These are phyloP conservation scores for Coniochaeta sp. DNA, from an alignment of 2,329 filamentous ascomycete genomes.

Conservation along the genomic window DNA sequence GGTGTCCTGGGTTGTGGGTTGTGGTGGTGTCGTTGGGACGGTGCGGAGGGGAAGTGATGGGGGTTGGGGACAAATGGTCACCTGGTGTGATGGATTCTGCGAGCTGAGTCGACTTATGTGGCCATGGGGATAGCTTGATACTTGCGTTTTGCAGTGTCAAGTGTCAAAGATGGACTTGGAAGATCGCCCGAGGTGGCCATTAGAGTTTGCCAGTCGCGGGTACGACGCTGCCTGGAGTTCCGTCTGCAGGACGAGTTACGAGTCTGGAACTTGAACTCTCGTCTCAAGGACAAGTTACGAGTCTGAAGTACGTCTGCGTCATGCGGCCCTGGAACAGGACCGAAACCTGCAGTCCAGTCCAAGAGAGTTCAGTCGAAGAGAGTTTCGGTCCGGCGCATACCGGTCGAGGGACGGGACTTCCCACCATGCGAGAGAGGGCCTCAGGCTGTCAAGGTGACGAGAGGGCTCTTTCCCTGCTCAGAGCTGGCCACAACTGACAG, in stretches of 20 bases:
- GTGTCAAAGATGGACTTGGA: too few species aligned
- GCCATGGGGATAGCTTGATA: not conserved
- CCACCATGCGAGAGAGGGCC: not conserved
- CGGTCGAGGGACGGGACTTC: not conserved
- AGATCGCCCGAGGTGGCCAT: too few species aligned
- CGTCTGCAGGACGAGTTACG: too few species aligned
- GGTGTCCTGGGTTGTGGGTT: not conserved
- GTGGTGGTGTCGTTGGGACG: too few species aligned
- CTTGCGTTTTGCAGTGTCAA: not conserved
- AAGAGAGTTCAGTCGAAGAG: not conserved
- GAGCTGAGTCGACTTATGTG: not conserved
- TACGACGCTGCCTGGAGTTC: not conserved
- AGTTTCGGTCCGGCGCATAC: not conserved
- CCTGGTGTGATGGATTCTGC: too few species aligned
- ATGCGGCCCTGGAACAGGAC: not conserved
- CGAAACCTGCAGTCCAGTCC: not conserved
- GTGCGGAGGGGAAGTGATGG: not conserved
- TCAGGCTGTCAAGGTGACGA: too few species aligned
- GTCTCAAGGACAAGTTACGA: not conserved
- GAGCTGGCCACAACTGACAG: not conserved
- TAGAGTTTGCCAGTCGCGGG: too few species aligned
- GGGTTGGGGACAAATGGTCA: too few species aligned
- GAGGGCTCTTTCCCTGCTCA: too few species aligned
- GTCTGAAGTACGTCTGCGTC: not conserved
- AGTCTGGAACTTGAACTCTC: too few species aligned